Conservation (phyloP, 306 rosid genomes). For the Lotus japonicus region DNA sequence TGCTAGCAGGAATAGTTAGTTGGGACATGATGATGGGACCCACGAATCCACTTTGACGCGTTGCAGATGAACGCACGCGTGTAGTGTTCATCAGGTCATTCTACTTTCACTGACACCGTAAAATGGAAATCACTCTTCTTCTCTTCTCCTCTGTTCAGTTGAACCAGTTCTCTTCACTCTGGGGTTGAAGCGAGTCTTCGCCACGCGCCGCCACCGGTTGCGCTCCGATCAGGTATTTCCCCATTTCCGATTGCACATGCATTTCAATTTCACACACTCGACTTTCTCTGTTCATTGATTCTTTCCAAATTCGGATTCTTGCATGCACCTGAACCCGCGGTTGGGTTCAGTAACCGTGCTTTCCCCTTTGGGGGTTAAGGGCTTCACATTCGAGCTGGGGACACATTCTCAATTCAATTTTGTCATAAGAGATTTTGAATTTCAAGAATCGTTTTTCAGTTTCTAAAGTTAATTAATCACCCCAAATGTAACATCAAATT, state of each 20-base stretch:
- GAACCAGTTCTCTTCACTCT: too few relatives aligned
- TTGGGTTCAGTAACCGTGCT: neutral
- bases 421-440: neutral
- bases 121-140: neutral
- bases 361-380: neutral
- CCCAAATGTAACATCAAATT: too few relatives aligned
- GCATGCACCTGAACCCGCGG: neutral
- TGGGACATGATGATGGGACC: too few relatives aligned
- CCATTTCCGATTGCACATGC: neutral
- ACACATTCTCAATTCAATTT: neutral
- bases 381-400: neutral
- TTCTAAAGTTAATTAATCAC: too few relatives aligned
- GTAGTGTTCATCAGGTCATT: neutral
- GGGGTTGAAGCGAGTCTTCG: constrained; percentile 11
- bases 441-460: too few relatives aligned
- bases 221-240: constrained; percentile 23
- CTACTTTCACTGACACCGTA: neutral
- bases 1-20: too few relatives aligned
- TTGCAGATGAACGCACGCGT: constrained; percentile 19
- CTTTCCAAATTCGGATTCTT: neutral
- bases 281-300: neutral
- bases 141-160: neutral
- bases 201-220: neutral
- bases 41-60: constrained; percentile 1
- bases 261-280: neutral